Base-by-base conservation (phyloP, 1,284 basidiomycete genomes). In the Porodaedalea pini region DNA sequence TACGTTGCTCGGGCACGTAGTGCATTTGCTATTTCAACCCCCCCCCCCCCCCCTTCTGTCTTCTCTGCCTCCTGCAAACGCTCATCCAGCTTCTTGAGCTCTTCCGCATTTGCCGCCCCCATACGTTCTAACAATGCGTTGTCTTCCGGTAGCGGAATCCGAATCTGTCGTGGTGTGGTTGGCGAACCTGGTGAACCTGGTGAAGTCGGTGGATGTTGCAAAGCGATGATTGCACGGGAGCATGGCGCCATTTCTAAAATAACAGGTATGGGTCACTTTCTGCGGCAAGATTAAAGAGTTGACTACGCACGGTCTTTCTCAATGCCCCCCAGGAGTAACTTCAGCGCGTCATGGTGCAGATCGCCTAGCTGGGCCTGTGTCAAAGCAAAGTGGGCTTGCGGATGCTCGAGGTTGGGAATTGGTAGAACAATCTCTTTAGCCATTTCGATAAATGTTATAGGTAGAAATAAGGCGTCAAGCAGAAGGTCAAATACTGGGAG, bases 11-110 rank as follows among this genome's bases (percentile, higher is more conserved):
- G 80, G n/a, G 88, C 89, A 59, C 89, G 83, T 55, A 97, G 76
- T 3, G 88, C 86, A 64, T 97, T 94, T 23, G 86, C 88, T 62
- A 98, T 90, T 70, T 99, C 96, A 7, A n/a, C n/a, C n/a, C n/a
- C n/a, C n/a, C n/a, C n/a, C n/a, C 88, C 89, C 73, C 98, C 95
- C 51, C 95, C 96, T 67, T 95, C 87, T 8, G 87, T 93, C 75
- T 93, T 90, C 74, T 94, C 82, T 0, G 94, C 94, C 65, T 95
- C 91, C 63, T 82, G 84, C 50, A 97, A 78, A 61, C 89, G 79
- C 62, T 86, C 83, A 54, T 97, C 90, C 6, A 98, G 75, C 62
- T 82, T 82, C 59, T 85, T 80, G 23, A 98, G 80, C 67, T 91
- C 85, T 40, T 82, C 84, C 54, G 79, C 74, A 71, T 98, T 98